Percentiles rank a stretch among this genome's conserved stretches.
Conservation (phyloP, 2,329 filamentous ascomycete species). For the Penicillium sp. region DNA sequence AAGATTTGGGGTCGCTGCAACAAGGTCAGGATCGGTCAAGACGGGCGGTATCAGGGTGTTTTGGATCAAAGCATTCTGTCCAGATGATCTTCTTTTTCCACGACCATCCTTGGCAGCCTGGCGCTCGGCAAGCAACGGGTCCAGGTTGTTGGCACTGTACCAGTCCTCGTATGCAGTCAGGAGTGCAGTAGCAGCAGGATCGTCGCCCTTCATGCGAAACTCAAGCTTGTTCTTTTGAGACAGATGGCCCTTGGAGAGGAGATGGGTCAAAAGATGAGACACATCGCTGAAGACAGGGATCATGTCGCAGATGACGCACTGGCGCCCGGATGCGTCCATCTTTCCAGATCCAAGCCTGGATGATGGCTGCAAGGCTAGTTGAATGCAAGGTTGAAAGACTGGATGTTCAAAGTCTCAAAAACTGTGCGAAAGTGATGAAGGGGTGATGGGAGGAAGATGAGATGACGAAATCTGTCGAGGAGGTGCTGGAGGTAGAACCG, state of each 20-base stretch:
- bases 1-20: too few species aligned
- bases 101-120: constrained; percentile 77
- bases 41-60: constrained; percentile 10
- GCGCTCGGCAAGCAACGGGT: constrained; percentile 75
- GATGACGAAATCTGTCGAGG: too few species aligned
- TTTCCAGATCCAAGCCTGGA: constrained; percentile 23
- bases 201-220: constrained; percentile 58
- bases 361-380: constrained; percentile 29
- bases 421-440: constrained; percentile 21
- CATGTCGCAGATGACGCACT: constrained; percentile 82
- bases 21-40: too few species aligned
- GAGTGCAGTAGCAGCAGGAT: constrained; percentile 66
- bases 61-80: constrained; percentile 12
- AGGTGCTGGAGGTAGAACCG: too few species aligned
- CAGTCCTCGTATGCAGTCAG: constrained; percentile 76
- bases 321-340: constrained; percentile 66
- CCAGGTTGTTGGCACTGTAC: constrained; percentile 75
- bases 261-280: constrained; percentile 89
- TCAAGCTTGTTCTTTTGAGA: constrained; percentile 82
- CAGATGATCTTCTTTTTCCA: constrained; percentile 55
- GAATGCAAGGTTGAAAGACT: constrained; percentile 34
- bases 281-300: constrained; percentile 82
- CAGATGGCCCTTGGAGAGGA: constrained; percentile 90
- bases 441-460: constrained; percentile 20
- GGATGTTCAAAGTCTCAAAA: constrained; percentile 9